Evolutionary conservation across 78 protist genomes (phyloP), one percentile per base, ranked within the genome.

Genomic region (Dictyostelium discoideum): DNA sequence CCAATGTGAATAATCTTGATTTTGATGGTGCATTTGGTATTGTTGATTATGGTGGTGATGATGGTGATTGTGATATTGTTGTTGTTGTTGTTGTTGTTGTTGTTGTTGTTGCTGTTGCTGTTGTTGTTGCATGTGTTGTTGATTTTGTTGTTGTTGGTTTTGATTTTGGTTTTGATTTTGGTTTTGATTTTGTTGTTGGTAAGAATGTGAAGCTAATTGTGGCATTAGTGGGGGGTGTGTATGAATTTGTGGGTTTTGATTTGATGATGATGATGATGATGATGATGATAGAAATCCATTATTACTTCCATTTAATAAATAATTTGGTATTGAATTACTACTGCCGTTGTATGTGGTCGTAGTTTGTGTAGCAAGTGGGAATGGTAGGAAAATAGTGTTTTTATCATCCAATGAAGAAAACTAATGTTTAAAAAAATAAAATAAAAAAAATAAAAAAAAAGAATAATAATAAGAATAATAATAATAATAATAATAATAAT

Each of bases 111-210:
- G 79, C 2, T 69, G 72, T 42, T 37, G 80, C 1, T 24, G n/a
- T 14, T 63, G 26, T 60, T 60, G 72, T 60, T 60, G 72, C 22
- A 22, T 24, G 2, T 63, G 73, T 63, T 20, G 73, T 20, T 22
- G n/a, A 22, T 63, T 24, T 22, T 22, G n/a, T 84, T 84, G 89
- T 22, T 85, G 88, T 63, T 85, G 89, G n/a, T n/a, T n/a, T 24
- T 73, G 73, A 11, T 20, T 22, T 54, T n/a, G 74, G 16, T 80
- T 46, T 84, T 54, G 74, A n/a, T n/a, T n/a, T 39, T 85, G 79
- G 18, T 69, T 26, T 69, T 85, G 89, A 44, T 57, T 63, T 10
- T 24, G 92, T 79, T 44, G 85, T 39, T 79, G 85, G 13, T 20
- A 50, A 18, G 22, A 24, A 6, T 79, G 85, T 79, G 24, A 76